Evolutionary conservation across 805 yeast species (phyloP).

Genomic region (Pichia ethanolica): DNA sequence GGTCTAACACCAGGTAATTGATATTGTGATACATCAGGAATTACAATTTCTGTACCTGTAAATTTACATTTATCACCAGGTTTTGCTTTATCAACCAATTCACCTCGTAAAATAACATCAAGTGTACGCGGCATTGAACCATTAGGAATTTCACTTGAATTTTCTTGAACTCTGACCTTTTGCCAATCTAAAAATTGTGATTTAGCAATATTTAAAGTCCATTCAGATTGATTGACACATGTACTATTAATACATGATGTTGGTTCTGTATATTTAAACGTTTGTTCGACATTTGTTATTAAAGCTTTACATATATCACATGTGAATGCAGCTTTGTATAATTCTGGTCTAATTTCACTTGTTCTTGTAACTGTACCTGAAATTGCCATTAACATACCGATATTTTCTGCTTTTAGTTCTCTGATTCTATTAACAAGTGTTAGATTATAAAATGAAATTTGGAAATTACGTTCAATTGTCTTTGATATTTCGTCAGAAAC

Average conservation of each 20-base stretch:
- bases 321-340: conserved; percentile 76
- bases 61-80: conserved; percentile 95
- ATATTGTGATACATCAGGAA: conserved; percentile 89
- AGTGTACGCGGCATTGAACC: conserved; percentile 98
- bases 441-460: conserved; percentile 79
- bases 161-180: conserved; percentile 89
- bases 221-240: conserved; percentile 78
- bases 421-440: conserved; percentile 80
- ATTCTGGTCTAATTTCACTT: conserved; percentile 92
- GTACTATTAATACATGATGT: conserved; percentile 82
- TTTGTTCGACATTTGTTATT: conserved; percentile 86
- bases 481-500: conserved; percentile 33
- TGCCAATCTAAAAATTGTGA: conserved; percentile 96
- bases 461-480: conserved; percentile 68
- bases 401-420: conserved; percentile 81
- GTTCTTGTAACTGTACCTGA: conserved; percentile 96
- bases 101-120: conserved; percentile 89
- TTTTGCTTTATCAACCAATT: conserved; percentile 89
- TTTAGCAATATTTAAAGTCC: conserved; percentile 78
- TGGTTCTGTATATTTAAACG: conserved; percentile 91
- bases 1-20: conserved; percentile 96
- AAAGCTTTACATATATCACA: conserved; percentile 84
- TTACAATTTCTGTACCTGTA: conserved; percentile 90
- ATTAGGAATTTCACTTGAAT: conserved; percentile 92
- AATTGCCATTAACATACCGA: conserved; percentile 76